phyloP scores from a whole-genome alignment of 1,284 basidiomycete genomes.

The Ceratobasidium sp. region DNA sequence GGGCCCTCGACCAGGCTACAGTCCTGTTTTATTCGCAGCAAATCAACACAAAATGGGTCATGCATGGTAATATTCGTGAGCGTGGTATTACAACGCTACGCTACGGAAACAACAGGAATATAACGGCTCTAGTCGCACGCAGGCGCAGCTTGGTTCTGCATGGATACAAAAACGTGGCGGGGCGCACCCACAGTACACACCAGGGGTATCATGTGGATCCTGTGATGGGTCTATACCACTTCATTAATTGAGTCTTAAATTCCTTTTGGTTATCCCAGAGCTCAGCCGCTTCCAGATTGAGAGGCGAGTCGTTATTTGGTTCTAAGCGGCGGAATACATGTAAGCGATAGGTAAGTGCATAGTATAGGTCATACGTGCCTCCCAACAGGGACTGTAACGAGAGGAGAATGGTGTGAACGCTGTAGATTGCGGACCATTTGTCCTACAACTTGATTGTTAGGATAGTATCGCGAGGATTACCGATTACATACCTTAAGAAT shows the following conservation, averaged over 20 bases:
- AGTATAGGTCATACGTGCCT: constrained; percentile 64
- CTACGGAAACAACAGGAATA: constrained; percentile 6
- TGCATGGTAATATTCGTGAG: too few relatives aligned
- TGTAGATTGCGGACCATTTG: constrained; percentile 92
- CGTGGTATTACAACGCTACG: too few relatives aligned
- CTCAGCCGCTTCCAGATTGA: constrained; percentile 84
- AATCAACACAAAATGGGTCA: too few relatives aligned
- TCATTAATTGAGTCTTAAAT: constrained; percentile 79
- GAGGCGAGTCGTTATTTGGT: constrained; percentile 88
- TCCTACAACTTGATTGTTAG: constrained; percentile 65
- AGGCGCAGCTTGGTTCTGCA: neutral
- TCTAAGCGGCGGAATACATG: constrained; percentile 63
- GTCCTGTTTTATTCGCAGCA: too few relatives aligned
- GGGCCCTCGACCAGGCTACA: too few relatives aligned
- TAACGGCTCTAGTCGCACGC: too few relatives aligned
- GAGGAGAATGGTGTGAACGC: constrained; percentile 88
- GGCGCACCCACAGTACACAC: too few relatives aligned
- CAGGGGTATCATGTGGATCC: constrained; percentile 27
- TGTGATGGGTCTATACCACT: constrained; percentile 71
- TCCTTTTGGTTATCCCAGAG: constrained; percentile 77
- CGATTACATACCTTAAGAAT: constrained; percentile 73
- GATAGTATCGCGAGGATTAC: neutral
- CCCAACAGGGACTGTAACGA: constrained; percentile 87
- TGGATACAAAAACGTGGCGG: neutral
- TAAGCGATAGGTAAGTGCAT: neutral